Conservation (phyloP, 2,329 filamentous ascomycete species). For the Ophiostoma piceae region DNA sequence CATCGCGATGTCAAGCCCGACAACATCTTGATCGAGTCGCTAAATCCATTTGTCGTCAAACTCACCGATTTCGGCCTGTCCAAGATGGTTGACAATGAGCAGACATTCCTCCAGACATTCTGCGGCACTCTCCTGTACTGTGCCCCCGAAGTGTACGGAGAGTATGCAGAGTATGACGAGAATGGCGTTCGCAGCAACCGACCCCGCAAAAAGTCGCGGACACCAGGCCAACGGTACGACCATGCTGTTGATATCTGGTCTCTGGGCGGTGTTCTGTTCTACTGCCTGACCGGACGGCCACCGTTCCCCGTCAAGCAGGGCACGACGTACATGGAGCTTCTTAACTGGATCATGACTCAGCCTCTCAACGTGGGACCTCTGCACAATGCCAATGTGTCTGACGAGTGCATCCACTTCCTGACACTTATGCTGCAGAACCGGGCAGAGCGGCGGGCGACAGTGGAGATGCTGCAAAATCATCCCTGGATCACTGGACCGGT, state of each 20-base stretch:
- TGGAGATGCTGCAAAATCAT: conserved; percentile 63
- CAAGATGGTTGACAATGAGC: conserved; percentile 83
- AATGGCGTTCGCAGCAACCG: conserved; percentile 49
- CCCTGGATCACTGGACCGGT: conserved; percentile 59
- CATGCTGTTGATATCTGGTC: conserved; percentile 97
- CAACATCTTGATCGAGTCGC: conserved; percentile 79
- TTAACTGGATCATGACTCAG: conserved; percentile 79
- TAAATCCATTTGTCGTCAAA: conserved; percentile 74
- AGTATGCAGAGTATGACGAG: conserved; percentile 63
- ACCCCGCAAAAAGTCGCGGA: conserved; percentile 55
- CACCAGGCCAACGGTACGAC: conserved; percentile 64
- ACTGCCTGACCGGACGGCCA: conserved; percentile 69
- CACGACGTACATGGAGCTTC: conserved; percentile 70
- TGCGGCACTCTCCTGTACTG: conserved; percentile 95
- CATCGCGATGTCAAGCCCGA: conserved; percentile 99
- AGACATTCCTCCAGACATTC: conserved; percentile 92
- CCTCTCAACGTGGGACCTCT: conserved; percentile 63
- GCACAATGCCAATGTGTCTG: conserved; percentile 53
- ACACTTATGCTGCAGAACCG: conserved; percentile 74
- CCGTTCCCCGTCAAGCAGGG: conserved; percentile 77
- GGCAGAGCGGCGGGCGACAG: conserved; percentile 69
- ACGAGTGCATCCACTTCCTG: conserved; percentile 67
- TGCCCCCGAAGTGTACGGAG: conserved; percentile 90
- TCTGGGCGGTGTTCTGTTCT: conserved; percentile 85
- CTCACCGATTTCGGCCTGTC: conserved; percentile 95